Evolutionary conservation across 2,329 filamentous ascomycete species (phyloP).

Genomic region (Aspergillus luchuensis): DNA sequence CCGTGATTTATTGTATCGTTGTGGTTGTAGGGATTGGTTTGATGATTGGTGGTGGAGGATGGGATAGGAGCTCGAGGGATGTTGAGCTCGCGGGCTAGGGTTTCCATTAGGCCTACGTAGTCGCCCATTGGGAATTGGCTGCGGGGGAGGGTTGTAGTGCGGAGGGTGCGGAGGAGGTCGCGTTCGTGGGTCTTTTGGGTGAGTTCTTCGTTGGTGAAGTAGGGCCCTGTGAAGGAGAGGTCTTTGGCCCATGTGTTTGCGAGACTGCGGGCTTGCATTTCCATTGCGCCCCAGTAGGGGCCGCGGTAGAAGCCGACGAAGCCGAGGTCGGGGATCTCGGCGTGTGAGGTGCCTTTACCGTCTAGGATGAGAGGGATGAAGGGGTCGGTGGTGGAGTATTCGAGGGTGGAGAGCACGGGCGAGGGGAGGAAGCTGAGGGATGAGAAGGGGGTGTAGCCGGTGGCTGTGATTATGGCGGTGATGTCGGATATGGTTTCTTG

Average conservation of each 20-base stretch:
- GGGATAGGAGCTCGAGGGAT: conserved; percentile 49
- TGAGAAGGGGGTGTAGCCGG: conserved; percentile 68
- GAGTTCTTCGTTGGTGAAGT: conserved; percentile 17
- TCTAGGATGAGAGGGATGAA: conserved; percentile 68
- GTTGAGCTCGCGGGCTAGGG: conserved; percentile 62
- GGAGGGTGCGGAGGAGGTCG: conserved; percentile 27
- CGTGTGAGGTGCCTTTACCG: conserved; percentile 66
- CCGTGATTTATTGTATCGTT: conserved; percentile 26
- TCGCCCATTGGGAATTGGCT: conserved; percentile 82
- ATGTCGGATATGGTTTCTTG: conserved; percentile 57
- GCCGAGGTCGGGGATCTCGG: conserved; percentile 64
- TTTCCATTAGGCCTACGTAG: conserved; percentile 74
- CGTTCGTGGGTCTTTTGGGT: conserved; percentile 28
- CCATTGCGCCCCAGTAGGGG: conserved; percentile 84
- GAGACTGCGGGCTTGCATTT: conserved; percentile 77
- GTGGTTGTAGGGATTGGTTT: conserved; percentile 2
- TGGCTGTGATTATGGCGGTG: conserved; percentile 71
- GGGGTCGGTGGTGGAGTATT: conserved; percentile 57
- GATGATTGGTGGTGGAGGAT: neutral
- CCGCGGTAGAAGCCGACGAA: conserved; percentile 84
- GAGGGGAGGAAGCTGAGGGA: conserved; percentile 66
- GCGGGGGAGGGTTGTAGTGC: conserved; percentile 36
- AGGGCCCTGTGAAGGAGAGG: neutral
- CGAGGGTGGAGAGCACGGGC: conserved; percentile 58
- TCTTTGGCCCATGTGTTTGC: conserved; percentile 59